Percentiles rank a stretch among this genome's conserved stretches.
Conservation (phyloP, 345 rosid species). For the Fremontodendron californicum region DNA sequence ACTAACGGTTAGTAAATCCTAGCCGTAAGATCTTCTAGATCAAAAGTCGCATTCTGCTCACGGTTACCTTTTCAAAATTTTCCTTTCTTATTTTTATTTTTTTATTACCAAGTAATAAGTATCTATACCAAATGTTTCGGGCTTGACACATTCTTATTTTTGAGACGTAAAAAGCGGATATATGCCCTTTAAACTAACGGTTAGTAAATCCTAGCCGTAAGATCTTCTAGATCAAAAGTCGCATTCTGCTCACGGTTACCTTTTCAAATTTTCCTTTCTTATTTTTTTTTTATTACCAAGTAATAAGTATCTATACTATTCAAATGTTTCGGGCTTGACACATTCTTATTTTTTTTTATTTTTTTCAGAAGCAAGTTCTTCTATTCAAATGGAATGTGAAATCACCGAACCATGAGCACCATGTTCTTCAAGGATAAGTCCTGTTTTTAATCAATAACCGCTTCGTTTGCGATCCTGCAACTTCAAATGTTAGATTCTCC, state of each 20-base stretch:
- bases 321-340: too few relatives aligned
- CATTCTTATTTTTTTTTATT: too few relatives aligned
- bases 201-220: too few relatives aligned
- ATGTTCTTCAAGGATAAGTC: not conserved
- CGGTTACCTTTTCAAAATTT: slow-evolving; percentile 47
- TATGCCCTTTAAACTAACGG: slow-evolving; percentile 78
- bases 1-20: slow-evolving; percentile 93
- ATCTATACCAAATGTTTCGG: too few relatives aligned
- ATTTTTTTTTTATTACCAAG: not conserved
- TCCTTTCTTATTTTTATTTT: too few relatives aligned
- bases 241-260: slow-evolving; percentile 48
- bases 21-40: too few relatives aligned
- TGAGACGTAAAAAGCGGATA: too few relatives aligned
- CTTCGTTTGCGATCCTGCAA: not conserved
- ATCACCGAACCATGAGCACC: not conserved
- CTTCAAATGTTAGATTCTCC: not conserved
- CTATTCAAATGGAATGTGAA: not conserved
- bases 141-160: too few relatives aligned
- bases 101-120: not conserved
- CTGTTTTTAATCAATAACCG: not conserved
- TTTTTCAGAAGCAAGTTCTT: not conserved
- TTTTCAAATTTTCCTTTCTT: slow-evolving; percentile 24
- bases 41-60: slow-evolving; percentile 35
- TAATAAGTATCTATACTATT: too few relatives aligned
- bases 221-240: slow-evolving; percentile 39